These are phyloP conservation scores for Pluteus cervinus DNA, from an alignment of 768 basidiomycete species.

Conservation along the genomic window DNA sequence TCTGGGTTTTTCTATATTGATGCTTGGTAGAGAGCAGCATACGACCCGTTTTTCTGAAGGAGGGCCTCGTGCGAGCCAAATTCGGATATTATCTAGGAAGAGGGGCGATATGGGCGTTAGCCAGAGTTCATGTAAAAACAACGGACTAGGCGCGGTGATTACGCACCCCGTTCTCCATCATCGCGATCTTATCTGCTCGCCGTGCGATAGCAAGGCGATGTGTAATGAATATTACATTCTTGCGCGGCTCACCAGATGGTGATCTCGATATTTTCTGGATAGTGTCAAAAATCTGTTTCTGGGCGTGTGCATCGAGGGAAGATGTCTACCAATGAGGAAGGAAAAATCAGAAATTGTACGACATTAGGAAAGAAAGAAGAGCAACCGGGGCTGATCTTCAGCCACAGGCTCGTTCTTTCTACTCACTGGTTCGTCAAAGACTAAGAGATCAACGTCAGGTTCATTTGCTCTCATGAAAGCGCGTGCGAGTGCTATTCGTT, in stretches of 20 bases:
- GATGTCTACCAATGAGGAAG: constrained; percentile 61
- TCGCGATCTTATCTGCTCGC: constrained; percentile 79
- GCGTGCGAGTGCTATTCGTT: constrained; percentile 78
- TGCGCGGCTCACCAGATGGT: constrained; percentile 49
- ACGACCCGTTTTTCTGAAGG: constrained; percentile 50
- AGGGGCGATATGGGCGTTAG: constrained; percentile 3
- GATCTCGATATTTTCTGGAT: constrained; percentile 59
- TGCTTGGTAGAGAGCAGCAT: constrained; percentile 65
- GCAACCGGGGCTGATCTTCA: constrained; percentile 3
- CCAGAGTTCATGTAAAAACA: constrained; percentile 5
- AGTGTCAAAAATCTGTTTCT: constrained; percentile 74
- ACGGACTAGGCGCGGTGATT: constrained; percentile 4
- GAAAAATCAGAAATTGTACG: constrained; percentile 5
- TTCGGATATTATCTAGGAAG: constrained; percentile 59
- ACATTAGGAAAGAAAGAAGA: constrained; percentile 3
- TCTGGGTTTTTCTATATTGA: constrained; percentile 39
- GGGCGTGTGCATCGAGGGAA: constrained; percentile 73
- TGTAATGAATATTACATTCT: constrained; percentile 80
- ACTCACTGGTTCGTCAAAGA: constrained; percentile 82
- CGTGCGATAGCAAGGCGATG: constrained; percentile 78
- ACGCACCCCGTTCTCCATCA: constrained; percentile 74
- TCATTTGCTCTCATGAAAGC: constrained; percentile 81
- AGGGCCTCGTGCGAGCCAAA: constrained; percentile 72
- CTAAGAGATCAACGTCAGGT: constrained; percentile 68
- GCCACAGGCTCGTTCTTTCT: constrained; percentile 1